Evolutionary conservation across 2,329 filamentous ascomycete species (phyloP), one percentile per base, ranked within the genome.

Genomic region (Alternaria gaisen): DNA sequence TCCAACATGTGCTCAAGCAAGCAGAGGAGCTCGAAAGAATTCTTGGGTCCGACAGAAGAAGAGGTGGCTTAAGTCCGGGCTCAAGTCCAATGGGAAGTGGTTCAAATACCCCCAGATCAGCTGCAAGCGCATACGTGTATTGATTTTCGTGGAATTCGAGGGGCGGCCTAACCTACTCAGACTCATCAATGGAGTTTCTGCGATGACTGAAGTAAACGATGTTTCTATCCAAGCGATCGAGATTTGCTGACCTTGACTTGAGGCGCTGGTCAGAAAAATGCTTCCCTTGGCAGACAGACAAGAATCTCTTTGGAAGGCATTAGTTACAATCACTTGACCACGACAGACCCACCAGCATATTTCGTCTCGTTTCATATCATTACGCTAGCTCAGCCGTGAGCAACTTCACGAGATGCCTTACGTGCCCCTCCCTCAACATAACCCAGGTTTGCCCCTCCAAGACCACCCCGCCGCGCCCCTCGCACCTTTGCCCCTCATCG

Each of bases 21-120:
- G 69, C 64, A n/a, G 67, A 70, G 53, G 56, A 66, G 18, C 59
- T 73, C 24, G 69, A 72, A 46, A 52, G 38, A 3, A 18, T 71
- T 7, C 38, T 72, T 11, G 56, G 55, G 41, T 47, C 42, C 10
- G 51, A 64, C 14, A 60, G 57, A 30, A 50, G 38, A n/a, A 63
- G 58, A 51, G 60, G 65, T 36, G 58, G 53, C 3, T 26, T 55
- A 34, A 65, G 50, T 43, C 48, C 48, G n/a, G 57, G 55, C 14
- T 40, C 26, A 20, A 67, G 60, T 51, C 46, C 51, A 12, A 48
- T 44, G 16, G 58, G 61, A 3, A 58, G 61, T 56, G 51, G 54
- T 18, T 24, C 44, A 14, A 53, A 44, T 16, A 61, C 58, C 30
- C 58, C 57, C 40, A 58, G 58, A 56, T 55, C 53, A 47, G 42